Base-by-base conservation (phyloP, 805 yeast species). In the Lachancea dasiensis region DNA sequence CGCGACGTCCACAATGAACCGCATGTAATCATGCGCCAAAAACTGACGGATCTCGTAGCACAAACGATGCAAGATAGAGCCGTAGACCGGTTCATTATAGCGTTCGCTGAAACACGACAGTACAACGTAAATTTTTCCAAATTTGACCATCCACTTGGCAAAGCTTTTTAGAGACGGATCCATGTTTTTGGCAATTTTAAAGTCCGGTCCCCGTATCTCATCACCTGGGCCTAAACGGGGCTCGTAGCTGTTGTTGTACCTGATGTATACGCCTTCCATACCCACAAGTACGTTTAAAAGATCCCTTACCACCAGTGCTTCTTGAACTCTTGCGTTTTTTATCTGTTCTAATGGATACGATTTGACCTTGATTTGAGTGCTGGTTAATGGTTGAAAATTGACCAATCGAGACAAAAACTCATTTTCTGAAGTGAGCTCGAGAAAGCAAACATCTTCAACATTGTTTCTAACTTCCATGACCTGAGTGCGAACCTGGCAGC, bases 111-210 rank as follows among this genome's bases (percentile, higher is more conserved):
- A 87, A 10, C 73, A 65, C 6, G 58, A 57, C 36, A 92, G 63
- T 1, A 79, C 74, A 19, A 70, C 63, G 52, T 73, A 83, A 56
- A 71, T 69, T 45, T 77, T 78, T 0, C 95, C 95, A 31, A 71
- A 63, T 34, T 68, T 70, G 9, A 76, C 70, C 18, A 87, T 58
- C 36, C 75, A 68, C 48, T 74, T 74, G 7, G 86, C 72, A 11
- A 86, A 69, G 39, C 81, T 82, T 52, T 81, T 81, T 41, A 86
- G 65, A 18, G 87, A 75, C 1, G 82, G 70, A 50, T 86, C 95
- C 50, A 92, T 64, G 41, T 74, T 77, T 47, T 77, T 81, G 28
- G 83, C 79, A 18, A 86, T 72, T 44, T 76, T 71, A 58, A 72
- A 87, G 42, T 81, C 90, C 1, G 95, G 94, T 10, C 60, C 64